Conservation (phyloP, 192 early-diverging fungal species). For the Lobosporangium transversale region DNA sequence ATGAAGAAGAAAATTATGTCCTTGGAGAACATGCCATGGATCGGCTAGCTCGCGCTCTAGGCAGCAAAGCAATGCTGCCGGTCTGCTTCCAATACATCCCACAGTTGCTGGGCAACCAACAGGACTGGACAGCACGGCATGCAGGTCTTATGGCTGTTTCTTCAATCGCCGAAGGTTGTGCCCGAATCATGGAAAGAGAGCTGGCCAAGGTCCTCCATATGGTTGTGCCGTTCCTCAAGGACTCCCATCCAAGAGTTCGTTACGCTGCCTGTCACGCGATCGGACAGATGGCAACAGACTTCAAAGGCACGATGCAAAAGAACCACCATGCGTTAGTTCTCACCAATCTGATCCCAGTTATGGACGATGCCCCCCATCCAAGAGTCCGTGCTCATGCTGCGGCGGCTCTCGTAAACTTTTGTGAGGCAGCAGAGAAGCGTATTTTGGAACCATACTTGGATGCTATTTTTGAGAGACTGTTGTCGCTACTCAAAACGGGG, state of each 20-base stretch:
- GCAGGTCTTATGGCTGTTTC: constrained; percentile 96
- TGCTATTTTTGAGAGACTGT: constrained; percentile 85
- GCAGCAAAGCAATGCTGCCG: constrained; percentile 90
- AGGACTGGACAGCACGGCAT: constrained; percentile 89
- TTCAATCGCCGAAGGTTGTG: constrained; percentile 96
- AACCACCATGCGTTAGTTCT: constrained; percentile 75
- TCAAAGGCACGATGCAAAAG: constrained; percentile 81
- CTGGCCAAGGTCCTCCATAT: constrained; percentile 82
- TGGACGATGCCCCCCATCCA: constrained; percentile 69
- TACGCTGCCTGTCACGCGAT: constrained; percentile 95
- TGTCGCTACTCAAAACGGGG: constrained; percentile 82
- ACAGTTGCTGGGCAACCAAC: constrained; percentile 76
- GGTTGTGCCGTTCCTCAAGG: constrained; percentile 82
- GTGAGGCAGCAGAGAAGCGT: constrained; percentile 84
- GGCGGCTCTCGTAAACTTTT: constrained; percentile 97
- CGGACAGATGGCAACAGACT: constrained; percentile 98
- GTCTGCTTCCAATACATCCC: constrained; percentile 89
- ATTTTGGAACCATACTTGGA: constrained; percentile 90
- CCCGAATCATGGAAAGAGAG: constrained; percentile 89
- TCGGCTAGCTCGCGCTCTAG: constrained; percentile 83
- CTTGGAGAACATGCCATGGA: constrained; percentile 96
- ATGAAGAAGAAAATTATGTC: constrained; percentile 85
- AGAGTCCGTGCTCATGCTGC: constrained; percentile 95
- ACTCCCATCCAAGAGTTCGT: constrained; percentile 93
- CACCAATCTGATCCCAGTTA: constrained; percentile 81